Percentiles rank a stretch among this genome's conserved stretches.
Evolutionary conservation across 1,139 yeast species (phyloP).

Genomic region (Saccharomyces uvarum): DNA sequence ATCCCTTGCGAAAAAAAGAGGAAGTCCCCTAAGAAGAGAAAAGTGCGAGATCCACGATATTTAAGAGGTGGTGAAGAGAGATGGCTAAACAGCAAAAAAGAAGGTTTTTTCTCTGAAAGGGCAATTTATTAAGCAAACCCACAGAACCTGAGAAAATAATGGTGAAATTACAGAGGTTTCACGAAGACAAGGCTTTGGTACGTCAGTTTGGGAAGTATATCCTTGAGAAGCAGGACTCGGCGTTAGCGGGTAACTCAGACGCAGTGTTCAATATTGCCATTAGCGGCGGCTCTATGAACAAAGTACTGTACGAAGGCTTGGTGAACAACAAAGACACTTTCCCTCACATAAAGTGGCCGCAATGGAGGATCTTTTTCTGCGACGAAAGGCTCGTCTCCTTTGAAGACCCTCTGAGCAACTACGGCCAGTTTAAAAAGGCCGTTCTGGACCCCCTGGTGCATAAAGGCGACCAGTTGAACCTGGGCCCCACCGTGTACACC

Average conservation of each 20-base stretch:
- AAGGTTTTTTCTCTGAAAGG: neutral
- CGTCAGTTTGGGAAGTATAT: constrained; percentile 48
- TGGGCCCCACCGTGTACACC: constrained; percentile 64
- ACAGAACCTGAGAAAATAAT: constrained; percentile 13
- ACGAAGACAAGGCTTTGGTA: constrained; percentile 51
- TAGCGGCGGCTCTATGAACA: constrained; percentile 49
- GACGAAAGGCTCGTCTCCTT: constrained; percentile 90
- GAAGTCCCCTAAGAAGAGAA: neutral
- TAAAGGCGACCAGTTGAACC: constrained; percentile 15
- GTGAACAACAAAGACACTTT: constrained; percentile 44
- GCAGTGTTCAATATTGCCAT: constrained; percentile 57
- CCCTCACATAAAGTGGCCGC: constrained; percentile 63
- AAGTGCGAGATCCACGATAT: neutral
- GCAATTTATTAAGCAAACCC: neutral
- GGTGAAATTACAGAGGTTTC: constrained; percentile 45
- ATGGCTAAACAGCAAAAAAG: neutral
- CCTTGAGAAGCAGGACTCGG: constrained; percentile 47
- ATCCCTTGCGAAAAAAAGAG: constrained; percentile 33
- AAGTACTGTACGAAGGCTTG: constrained; percentile 60
- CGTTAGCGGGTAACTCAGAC: constrained; percentile 34
- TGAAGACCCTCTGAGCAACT: constrained; percentile 72
- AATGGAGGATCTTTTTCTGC: constrained; percentile 90
- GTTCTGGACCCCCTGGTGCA: constrained; percentile 49
- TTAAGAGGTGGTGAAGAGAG: neutral
- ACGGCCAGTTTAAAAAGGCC: constrained; percentile 70